Conservation (phyloP, 225 moss, liverwort and hornwort genomes). For the Anthoceros angustus region DNA sequence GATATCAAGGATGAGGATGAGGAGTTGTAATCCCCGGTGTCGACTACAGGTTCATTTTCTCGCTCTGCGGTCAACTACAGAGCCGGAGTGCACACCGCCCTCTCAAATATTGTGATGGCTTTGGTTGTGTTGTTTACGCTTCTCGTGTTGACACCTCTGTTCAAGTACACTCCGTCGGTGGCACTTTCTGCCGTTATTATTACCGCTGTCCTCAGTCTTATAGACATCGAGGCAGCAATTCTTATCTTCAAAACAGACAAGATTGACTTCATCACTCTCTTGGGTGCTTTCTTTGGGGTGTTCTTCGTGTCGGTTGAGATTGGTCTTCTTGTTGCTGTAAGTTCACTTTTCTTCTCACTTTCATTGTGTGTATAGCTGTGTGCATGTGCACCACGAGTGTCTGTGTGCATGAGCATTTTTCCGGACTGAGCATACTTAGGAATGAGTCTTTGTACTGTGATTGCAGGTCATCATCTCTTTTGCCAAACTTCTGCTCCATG, state of each 20-base stretch:
- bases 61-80: conserved; percentile 79
- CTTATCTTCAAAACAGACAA: conserved; percentile 86
- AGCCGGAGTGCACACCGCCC: conserved; percentile 42
- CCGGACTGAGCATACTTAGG: no score
- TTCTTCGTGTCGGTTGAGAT: conserved; percentile 57
- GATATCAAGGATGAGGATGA: not conserved
- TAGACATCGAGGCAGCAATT: conserved; percentile 43
- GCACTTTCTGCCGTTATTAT: conserved; percentile 66
- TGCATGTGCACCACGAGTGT: not conserved
- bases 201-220: conserved; percentile 30
- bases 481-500: conserved; percentile 36
- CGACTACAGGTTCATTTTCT: conserved; percentile 63
- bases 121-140: conserved; percentile 43
- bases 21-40: not conserved
- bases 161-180: conserved; percentile 59
- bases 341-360: not conserved
- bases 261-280: conserved; percentile 55
- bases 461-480: conserved; percentile 41
- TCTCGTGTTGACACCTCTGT: conserved; percentile 44
- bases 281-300: conserved; percentile 57
- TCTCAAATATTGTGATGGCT: conserved; percentile 63
- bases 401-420: not conserved
- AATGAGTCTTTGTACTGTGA: not conserved
- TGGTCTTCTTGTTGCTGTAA: conserved; percentile 1
- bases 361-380: not conserved